These are phyloP conservation scores for Emergomyces orientalis DNA, from an alignment of 2,329 filamentous ascomycete species.

Conservation along the genomic window DNA sequence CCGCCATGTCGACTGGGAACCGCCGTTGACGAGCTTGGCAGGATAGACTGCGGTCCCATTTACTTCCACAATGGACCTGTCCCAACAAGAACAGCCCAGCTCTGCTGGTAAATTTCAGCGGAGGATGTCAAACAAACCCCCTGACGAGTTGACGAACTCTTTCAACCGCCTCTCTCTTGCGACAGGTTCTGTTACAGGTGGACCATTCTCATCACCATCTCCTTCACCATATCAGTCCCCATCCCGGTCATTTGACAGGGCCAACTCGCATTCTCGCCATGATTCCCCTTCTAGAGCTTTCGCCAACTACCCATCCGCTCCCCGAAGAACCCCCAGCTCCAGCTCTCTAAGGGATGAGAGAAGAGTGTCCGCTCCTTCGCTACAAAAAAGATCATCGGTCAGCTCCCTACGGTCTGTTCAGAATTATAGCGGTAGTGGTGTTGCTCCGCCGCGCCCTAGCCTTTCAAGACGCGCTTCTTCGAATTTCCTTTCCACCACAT, in stretches of 20 bases:
- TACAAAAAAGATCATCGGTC: conserved; percentile 33
- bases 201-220: background rate
- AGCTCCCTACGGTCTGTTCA: conserved; percentile 31
- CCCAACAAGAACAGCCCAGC: background rate
- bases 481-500: conserved; percentile 20
- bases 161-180: conserved; percentile 10
- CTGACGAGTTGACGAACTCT: conserved; percentile 1
- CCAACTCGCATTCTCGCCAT: conserved; percentile 5
- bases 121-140: conserved; percentile 3
- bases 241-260: conserved; percentile 1
- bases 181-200: background rate
- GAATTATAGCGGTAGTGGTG: conserved; percentile 17
- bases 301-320: conserved; percentile 14
- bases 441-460: conserved; percentile 24
- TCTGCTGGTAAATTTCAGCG: background rate
- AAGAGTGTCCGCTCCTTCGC: conserved; percentile 25
- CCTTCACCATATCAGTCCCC: conserved; percentile 3
- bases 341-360: conserved; percentile 31
- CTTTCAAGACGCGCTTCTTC: conserved; percentile 29
- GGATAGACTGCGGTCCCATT: background rate
- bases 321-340: conserved; percentile 28
- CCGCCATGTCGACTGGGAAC: background rate
- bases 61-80: background rate
- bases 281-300: conserved; percentile 15
- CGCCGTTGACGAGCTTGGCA: background rate